These are phyloP conservation scores for Podosphaera xanthii DNA, from an alignment of 2,329 filamentous ascomycete genomes.

Conservation along the genomic window DNA sequence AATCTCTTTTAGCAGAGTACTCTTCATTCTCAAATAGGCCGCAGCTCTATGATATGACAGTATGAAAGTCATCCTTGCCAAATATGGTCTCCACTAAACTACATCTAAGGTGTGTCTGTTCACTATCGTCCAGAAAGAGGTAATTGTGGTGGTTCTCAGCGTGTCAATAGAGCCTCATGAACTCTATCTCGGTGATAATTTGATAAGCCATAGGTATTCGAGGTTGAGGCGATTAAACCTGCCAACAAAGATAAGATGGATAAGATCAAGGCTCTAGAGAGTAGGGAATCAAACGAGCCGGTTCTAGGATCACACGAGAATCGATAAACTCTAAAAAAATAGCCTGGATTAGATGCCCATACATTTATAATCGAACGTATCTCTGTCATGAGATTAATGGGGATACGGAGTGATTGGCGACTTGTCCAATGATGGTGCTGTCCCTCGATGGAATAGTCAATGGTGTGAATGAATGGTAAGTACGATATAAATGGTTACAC, in stretches of 20 bases:
- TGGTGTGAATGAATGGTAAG: no score
- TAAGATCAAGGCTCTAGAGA: not conserved
- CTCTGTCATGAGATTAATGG: not conserved
- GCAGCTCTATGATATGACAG: no score
- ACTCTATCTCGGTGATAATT: constrained; percentile 1
- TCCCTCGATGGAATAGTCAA: no score
- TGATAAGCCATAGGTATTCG: not conserved
- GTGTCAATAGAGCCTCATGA: constrained; percentile 2
- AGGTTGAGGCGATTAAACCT: not conserved
- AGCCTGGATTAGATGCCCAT: not conserved
- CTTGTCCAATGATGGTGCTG: no score
- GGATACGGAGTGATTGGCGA: no score
- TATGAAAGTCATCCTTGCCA: no score
- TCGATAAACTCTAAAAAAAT: not conserved
- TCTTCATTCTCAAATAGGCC: no score
- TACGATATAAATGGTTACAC: no score
- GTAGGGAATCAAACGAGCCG: not conserved
- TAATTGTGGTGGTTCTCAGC: not conserved
- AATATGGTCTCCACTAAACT: no score
- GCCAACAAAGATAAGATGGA: not conserved
- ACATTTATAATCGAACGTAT: not conserved
- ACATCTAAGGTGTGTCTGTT: no score
- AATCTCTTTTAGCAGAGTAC: no score
- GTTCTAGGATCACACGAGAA: not conserved
- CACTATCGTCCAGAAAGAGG: no score